Conservation (phyloP, 169 alveolate species). For the Plasmodium ovale region DNA sequence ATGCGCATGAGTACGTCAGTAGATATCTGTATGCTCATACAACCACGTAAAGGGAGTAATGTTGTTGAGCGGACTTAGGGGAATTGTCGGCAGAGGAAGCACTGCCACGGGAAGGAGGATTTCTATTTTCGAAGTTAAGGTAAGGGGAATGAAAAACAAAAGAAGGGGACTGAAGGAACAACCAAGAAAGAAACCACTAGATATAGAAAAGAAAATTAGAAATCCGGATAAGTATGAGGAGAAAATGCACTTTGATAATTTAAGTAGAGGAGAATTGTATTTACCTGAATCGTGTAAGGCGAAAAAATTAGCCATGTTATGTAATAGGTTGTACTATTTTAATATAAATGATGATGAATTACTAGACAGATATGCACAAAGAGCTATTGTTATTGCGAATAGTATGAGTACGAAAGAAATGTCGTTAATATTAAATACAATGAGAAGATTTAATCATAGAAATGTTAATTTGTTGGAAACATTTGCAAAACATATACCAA, state of each 20-base stretch:
- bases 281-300: slow-evolving; percentile 72
- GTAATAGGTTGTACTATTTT: slow-evolving; percentile 72
- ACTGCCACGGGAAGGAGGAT: neutral
- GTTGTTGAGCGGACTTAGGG: slow-evolving; percentile 8
- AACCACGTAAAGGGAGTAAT: neutral
- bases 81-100: neutral
- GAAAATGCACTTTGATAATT: slow-evolving; percentile 72
- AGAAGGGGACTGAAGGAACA: slow-evolving; percentile 75
- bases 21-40: neutral
- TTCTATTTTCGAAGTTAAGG: slow-evolving; percentile 26
- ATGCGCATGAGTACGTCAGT: neutral
- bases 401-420: slow-evolving; percentile 70
- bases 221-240: slow-evolving; percentile 72
- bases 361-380: slow-evolving; percentile 71
- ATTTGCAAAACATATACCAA: slow-evolving; percentile 71
- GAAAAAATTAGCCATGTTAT: slow-evolving; percentile 65
- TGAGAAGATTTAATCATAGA: slow-evolving; percentile 65
- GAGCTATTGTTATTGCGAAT: slow-evolving; percentile 68
- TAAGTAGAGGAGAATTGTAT: slow-evolving; percentile 67
- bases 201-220: slow-evolving; percentile 68
- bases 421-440: slow-evolving; percentile 67
- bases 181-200: slow-evolving; percentile 69
- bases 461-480: slow-evolving; percentile 61
- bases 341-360: slow-evolving; percentile 73
- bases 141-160: slow-evolving; percentile 67